Conservation (phyloP, 2,329 filamentous ascomycete species). For the Diaporthe helianthi region DNA sequence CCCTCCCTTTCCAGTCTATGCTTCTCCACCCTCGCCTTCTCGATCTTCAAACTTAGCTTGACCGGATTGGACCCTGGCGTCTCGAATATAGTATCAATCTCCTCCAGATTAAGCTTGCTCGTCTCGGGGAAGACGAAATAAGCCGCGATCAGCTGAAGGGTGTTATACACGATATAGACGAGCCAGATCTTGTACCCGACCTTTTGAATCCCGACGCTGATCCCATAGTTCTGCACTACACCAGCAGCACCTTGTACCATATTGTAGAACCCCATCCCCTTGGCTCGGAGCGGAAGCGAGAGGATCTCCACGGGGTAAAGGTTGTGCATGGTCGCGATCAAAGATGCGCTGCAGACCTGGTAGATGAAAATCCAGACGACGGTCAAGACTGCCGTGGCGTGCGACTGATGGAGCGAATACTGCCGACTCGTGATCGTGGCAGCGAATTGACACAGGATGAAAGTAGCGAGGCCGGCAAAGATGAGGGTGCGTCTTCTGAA, state of each 20-base stretch:
- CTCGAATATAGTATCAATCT: conserved; percentile 65
- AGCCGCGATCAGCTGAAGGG: conserved; percentile 51
- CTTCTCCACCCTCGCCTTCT: conserved; percentile 34
- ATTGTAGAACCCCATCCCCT: conserved; percentile 53
- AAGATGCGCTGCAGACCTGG: conserved; percentile 52
- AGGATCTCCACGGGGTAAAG: conserved; percentile 54
- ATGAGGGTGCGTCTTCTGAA: conserved; percentile 53
- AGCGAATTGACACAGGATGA: conserved; percentile 52
- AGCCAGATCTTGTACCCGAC: conserved; percentile 59
- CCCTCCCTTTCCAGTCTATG: conserved; percentile 24
- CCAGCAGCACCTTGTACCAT: conserved; percentile 53
- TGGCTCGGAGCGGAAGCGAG: conserved; percentile 51
- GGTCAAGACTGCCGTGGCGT: conserved; percentile 49
- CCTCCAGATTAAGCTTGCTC: conserved; percentile 56
- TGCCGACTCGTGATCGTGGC: conserved; percentile 57
- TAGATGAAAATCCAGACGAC: conserved; percentile 57
- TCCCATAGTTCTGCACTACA: conserved; percentile 53
- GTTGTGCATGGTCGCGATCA: conserved; percentile 57
- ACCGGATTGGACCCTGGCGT: conserved; percentile 36
- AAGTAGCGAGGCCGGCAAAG: conserved; percentile 50
- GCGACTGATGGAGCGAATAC: conserved; percentile 43
- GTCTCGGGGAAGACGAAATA: conserved; percentile 63
- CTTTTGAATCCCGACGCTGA: conserved; percentile 53
- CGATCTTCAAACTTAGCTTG: conserved; percentile 36
- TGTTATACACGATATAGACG: conserved; percentile 58